Base-by-base conservation (phyloP, 2,329 filamentous ascomycete genomes). In the Capronia epimyces region DNA sequence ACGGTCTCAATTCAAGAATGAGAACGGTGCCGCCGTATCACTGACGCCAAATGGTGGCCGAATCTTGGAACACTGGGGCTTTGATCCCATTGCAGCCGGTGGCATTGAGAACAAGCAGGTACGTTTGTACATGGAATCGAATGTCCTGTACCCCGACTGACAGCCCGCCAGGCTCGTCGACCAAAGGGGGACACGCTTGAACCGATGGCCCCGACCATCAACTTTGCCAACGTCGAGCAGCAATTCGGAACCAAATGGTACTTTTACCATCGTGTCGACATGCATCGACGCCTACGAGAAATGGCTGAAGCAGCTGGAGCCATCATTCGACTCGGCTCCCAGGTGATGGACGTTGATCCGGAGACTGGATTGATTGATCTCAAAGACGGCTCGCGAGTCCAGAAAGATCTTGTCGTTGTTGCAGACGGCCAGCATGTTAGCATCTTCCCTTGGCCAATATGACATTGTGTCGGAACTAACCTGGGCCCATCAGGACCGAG, bases 181-280 rank as follows among this genome's bases (percentile, higher is more conserved):
- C 59, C 59, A 36, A 61, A 61, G 39, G 59, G 59, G 15, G 57
- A 61, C 40, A 58, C 57, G 4, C 49, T 61, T n/a, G 57, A 59
- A 31, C 57, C 59, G 13, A 61, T 61, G 57, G 59, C 57, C 9
- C 57, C 59, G 6, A 61, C 59, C 2, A 42, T 61, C 16, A 49
- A 50, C 24, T 61, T 61, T 36, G 42, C 55, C 25, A 55, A 61
- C 32, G 52, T 53, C 13, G 49, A 53, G 32, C 36, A 57, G 39
- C 44, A 50, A 34, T 62, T 53, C 43, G 62, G 62, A 20, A 55
- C 54, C 43, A 55, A 58, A 37, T 60, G 60, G 58, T 66, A 64
- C 31, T 61, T 68, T 2, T 64, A 67, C 9, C 70, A 73, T 52
- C 64, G 71, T n/a, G 66, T 71, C 20, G 71, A 73, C 51, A 58